Base-by-base conservation (phyloP, 257 asterid genomes). In the Primulina eburnea region DNA sequence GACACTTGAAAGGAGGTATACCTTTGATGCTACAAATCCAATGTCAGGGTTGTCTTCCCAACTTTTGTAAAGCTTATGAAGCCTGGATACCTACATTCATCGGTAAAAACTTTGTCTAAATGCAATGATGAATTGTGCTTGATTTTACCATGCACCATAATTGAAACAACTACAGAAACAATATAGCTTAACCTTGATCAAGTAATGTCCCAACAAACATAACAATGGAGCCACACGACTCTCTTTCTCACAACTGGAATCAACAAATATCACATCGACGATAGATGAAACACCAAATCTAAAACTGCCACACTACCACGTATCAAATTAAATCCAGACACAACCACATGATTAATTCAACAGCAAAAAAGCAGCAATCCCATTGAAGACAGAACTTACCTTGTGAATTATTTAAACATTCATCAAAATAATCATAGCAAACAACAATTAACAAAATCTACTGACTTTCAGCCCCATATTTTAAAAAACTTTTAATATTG, bases 31-130 rank as follows among this genome's bases (percentile, higher is more conserved):
- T 60, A 94, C 95, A 81, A 86, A 89, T 20, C 84, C 89, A 63
- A 94, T 75, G 63, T 60, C 79, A 50, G 89, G 92, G 67, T 87
- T 80, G 14, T 94, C 96, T 81, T 94, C 99, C 99, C 99, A 94
- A 81, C 68, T 89, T 75, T 70, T 80, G 82, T 91, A 94, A 81
- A 94, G 79, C 79, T 82, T 81, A 68, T 86, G 91, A 76, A 94
- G 89, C 83, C 94, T 83, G 34, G 78, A 71, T 56, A 64, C 88
- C 99, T 94, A 71, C 29, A 76, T 70, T 30, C 71, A 71, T 47
- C 68, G 69, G 20, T 50, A 50, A 20, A 32, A 61, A 62, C 58
- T 58, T 37, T 24, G 33, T 18, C 35, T 59, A 64, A 67, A 29
- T 1, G 40, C 20, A 6, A 57, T 26, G 32, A 21, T 17, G 5